These are phyloP conservation scores for Annulohypoxylon bovei DNA, from an alignment of 495 filamentous ascomycete genomes.

Conservation along the genomic window DNA sequence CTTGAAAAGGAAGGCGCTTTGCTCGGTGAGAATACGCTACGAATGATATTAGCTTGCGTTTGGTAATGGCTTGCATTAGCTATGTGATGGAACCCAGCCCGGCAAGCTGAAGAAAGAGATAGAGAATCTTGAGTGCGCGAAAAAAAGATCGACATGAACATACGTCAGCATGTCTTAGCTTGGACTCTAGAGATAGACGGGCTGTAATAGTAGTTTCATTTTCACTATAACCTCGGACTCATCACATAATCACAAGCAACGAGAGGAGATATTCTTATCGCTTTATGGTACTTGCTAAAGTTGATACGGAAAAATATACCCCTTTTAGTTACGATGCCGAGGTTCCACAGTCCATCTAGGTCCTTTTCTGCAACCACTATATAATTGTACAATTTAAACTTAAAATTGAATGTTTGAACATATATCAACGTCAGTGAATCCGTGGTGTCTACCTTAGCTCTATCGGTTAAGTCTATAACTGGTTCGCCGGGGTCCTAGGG, in stretches of 20 bases:
- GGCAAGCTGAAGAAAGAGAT: background rate
- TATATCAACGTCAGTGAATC: too few species aligned
- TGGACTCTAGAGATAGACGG: background rate
- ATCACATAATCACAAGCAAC: background rate
- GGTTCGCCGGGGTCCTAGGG: too few species aligned
- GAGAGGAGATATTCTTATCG: background rate
- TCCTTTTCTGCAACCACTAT: too few species aligned
- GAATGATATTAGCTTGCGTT: background rate
- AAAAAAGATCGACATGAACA: background rate
- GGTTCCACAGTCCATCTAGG: background rate
- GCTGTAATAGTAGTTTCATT: background rate
- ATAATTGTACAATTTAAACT: too few species aligned
- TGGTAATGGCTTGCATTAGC: conserved; percentile 16
- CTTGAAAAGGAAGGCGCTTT: conserved; percentile 30
- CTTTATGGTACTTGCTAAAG: background rate
- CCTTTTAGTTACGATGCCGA: background rate
- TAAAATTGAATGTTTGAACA: too few species aligned
- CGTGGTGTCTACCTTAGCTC: too few species aligned
- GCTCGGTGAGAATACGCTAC: background rate
- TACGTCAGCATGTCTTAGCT: conserved; percentile 2
- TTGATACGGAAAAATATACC: background rate
- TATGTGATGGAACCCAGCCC: background rate
- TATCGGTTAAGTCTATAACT: too few species aligned
- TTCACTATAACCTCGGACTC: background rate
- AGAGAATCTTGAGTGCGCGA: background rate